Conservation (phyloP, 805 yeast genomes). For the Candida cerambycidarum region DNA sequence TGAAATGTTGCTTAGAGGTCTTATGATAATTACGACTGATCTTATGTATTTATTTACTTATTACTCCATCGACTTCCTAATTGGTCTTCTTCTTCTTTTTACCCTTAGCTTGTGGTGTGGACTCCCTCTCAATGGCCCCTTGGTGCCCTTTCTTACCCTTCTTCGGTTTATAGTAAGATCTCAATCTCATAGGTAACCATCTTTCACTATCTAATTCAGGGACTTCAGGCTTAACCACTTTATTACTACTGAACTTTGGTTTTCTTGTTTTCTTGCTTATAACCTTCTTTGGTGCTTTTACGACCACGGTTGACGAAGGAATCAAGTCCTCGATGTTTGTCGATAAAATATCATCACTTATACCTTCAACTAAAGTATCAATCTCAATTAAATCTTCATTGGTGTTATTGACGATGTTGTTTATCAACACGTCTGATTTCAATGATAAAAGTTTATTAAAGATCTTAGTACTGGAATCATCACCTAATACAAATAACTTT, state of each 20-base stretch:
- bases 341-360: constrained; percentile 31
- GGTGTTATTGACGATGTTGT: constrained; percentile 20
- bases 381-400: constrained; percentile 20
- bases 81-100: constrained; percentile 22
- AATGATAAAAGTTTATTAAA: constrained; percentile 22
- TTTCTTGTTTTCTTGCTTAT: constrained; percentile 26
- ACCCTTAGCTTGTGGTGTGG: constrained; percentile 9
- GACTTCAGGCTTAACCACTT: constrained; percentile 27
- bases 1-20: too few relatives aligned
- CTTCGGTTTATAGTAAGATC: constrained; percentile 80
- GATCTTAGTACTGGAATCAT: constrained; percentile 17
- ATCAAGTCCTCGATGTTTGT: constrained; percentile 28
- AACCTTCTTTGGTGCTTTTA: constrained; percentile 19
- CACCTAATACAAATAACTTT: constrained; percentile 22
- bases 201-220: constrained; percentile 58
- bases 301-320: constrained; percentile 10
- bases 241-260: constrained; percentile 28
- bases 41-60: neutral
- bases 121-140: constrained; percentile 22
- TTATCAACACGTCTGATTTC: constrained; percentile 24
- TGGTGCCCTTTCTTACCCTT: constrained; percentile 50
- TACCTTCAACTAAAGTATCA: constrained; percentile 20
- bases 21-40: too few relatives aligned
- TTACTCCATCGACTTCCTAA: constrained; percentile 20
- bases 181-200: constrained; percentile 88